phyloP scores from a whole-genome alignment of 2,329 filamentous ascomycete genomes.

The Verticillium albo-atrum region DNA sequence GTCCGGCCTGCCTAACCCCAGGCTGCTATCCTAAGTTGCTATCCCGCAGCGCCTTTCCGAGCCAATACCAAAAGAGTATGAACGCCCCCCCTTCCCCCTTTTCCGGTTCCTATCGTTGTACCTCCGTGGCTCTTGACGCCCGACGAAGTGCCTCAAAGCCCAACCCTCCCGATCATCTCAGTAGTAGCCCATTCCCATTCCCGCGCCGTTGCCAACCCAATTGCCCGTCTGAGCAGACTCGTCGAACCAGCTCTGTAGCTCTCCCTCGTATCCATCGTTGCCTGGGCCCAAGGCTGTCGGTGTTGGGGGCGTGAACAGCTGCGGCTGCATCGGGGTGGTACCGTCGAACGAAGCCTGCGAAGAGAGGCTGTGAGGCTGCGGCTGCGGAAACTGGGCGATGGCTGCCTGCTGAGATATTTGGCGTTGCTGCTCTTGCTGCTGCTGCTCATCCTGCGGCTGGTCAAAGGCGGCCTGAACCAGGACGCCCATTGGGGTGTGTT shows the following conservation, averaged over 20 bases:
- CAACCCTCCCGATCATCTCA: neutral
- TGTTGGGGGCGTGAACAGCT: constrained; percentile 13
- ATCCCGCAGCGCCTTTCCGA: neutral
- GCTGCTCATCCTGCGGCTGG: constrained; percentile 4
- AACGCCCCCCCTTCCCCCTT: neutral
- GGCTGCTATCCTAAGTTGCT: neutral
- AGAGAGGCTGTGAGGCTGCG: neutral
- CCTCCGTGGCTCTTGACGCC: neutral
- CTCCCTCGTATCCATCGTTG: constrained; percentile 41
- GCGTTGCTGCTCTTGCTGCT: neutral
- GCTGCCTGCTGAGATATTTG: too few relatives aligned
- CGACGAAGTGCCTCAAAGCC: neutral
- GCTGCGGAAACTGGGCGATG: neutral
- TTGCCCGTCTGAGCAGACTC: constrained; percentile 6
- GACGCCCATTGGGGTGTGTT: constrained; percentile 32
- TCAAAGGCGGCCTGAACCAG: constrained; percentile 34
- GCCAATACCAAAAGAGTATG: neutral
- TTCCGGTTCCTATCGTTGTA: neutral
- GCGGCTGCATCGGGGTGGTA: constrained; percentile 6
- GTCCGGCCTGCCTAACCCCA: neutral
- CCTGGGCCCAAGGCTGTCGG: constrained; percentile 22
- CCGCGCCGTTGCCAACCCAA: constrained; percentile 10
- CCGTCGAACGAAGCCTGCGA: constrained; percentile 16
- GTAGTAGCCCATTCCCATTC: neutral
- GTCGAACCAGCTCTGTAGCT: constrained; percentile 28